Conservation (phyloP, 2,329 filamentous ascomycete species). For the Colletotrichum sp. region DNA sequence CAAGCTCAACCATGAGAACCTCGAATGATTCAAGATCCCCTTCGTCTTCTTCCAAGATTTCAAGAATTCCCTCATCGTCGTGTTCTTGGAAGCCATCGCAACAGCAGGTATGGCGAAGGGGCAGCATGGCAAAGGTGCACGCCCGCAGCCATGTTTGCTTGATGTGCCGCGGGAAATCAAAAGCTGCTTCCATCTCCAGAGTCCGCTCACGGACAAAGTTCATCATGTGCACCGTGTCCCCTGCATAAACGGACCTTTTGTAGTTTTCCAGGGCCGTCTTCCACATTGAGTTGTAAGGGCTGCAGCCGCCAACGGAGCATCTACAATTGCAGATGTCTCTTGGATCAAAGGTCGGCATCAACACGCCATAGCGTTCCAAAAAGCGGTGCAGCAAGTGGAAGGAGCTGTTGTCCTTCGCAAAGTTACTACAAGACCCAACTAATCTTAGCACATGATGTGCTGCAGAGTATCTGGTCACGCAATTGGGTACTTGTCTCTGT, state of each 20-base stretch:
- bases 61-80: not conserved
- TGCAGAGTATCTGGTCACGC: too few species aligned
- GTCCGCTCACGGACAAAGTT: too few species aligned
- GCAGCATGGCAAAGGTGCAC: not conserved
- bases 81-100: not conserved
- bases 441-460: too few species aligned
- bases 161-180: not conserved
- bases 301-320: not conserved
- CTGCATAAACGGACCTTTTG: too few species aligned
- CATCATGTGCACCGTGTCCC: too few species aligned
- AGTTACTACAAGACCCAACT: too few species aligned
- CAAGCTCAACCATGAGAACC: not conserved
- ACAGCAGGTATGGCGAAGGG: not conserved
- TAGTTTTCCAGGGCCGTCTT: not conserved
- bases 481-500: too few species aligned
- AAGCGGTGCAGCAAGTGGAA: too few species aligned
- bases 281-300: not conserved
- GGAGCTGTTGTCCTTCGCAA: too few species aligned
- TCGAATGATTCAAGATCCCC: fast-evolving
- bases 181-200: not conserved
- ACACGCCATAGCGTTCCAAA: too few species aligned
- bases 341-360: too few species aligned
- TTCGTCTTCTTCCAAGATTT: not conserved
- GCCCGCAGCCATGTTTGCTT: not conserved
- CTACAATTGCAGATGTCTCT: not conserved